Percentiles rank a stretch among this genome's conserved stretches.
These are phyloP conservation scores for Lumnitzera littorea DNA, from an alignment of 345 rosid genomes.

Conservation along the genomic window DNA sequence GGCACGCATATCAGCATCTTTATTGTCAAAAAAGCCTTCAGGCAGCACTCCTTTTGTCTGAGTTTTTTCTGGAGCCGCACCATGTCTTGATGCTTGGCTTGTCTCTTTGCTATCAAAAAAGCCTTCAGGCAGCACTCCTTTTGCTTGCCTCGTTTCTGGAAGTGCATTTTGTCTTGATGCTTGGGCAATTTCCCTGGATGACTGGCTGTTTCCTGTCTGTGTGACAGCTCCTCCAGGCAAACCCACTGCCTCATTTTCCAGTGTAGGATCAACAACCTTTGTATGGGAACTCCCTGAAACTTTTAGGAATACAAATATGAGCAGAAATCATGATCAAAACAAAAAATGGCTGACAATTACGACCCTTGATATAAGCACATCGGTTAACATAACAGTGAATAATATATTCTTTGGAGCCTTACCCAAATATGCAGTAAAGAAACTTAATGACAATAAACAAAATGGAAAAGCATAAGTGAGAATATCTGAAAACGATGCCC, in stretches of 20 bases:
- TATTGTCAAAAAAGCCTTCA: slow-evolving; percentile 85
- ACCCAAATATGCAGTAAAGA: too few relatives aligned
- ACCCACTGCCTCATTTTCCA: slow-evolving; percentile 17
- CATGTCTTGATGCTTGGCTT: slow-evolving; percentile 15
- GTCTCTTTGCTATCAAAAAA: slow-evolving; percentile 83
- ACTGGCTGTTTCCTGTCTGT: slow-evolving; percentile 18
- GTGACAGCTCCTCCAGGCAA: slow-evolving; percentile 5
- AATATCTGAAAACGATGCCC: too few relatives aligned
- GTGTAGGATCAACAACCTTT: slow-evolving; percentile 6
- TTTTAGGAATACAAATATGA: slow-evolving; percentile 8
- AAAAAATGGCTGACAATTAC: too few relatives aligned
- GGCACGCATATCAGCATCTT: slow-evolving; percentile 95
- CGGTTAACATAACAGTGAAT: too few relatives aligned
- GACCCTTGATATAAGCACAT: too few relatives aligned
- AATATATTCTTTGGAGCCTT: too few relatives aligned
- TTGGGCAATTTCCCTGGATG: slow-evolving; percentile 22
- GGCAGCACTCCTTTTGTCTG: slow-evolving; percentile 72
- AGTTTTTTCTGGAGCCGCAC: slow-evolving; percentile 29
- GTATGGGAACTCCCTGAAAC: slow-evolving; percentile 8
- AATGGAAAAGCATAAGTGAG: too few relatives aligned
- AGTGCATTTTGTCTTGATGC: slow-evolving; percentile 15
- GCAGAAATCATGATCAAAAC: too few relatives aligned
- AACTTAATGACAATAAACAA: too few relatives aligned
- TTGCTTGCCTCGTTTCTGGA: slow-evolving; percentile 39
- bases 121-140: slow-evolving; percentile 84